A percentile compares a stretch with the other conserved stretches of the same genome.
phyloP scores from a whole-genome alignment of 148 eudicot species.

The Silene uniflora region DNA sequence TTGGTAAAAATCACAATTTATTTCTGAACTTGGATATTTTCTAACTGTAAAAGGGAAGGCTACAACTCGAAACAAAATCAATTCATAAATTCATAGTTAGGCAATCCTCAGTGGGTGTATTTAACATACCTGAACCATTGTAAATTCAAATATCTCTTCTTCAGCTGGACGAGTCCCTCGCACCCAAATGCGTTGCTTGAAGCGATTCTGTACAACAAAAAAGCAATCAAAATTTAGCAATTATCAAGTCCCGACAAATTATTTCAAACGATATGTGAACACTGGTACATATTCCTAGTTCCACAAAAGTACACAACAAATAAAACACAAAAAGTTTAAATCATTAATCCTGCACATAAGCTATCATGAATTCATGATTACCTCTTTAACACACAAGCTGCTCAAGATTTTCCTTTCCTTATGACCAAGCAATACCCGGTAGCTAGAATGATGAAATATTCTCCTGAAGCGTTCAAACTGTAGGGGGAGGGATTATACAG shows the following conservation, averaged over 20 bases:
- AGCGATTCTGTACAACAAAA: constrained; percentile 48
- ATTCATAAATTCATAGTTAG: background rate
- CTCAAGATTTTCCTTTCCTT: constrained; percentile 80
- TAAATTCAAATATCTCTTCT: constrained; percentile 83
- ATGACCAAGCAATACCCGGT: constrained; percentile 81
- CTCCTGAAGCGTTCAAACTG: constrained; percentile 95
- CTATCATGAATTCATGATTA: constrained; percentile 29
- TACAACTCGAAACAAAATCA: background rate
- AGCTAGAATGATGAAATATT: constrained; percentile 84
- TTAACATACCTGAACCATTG: constrained; percentile 78
- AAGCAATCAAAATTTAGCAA: constrained; percentile 10
- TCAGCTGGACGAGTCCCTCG: constrained; percentile 85
- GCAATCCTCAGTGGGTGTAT: too few relatives aligned
- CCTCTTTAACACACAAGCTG: constrained; percentile 77
- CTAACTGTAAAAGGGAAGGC: constrained; percentile 2
- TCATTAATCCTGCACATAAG: background rate
- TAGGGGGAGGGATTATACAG: constrained; percentile 14
- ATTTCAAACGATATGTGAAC: constrained; percentile 9
- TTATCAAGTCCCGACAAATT: constrained; percentile 12
- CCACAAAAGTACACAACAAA: background rate
- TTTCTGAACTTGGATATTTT: background rate
- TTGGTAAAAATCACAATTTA: too few relatives aligned
- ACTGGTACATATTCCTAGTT: background rate
- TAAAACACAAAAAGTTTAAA: background rate
- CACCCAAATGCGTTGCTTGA: constrained; percentile 87